Base-by-base conservation (phyloP, 257 asterid genomes). In the Petunia axillaris region DNA sequence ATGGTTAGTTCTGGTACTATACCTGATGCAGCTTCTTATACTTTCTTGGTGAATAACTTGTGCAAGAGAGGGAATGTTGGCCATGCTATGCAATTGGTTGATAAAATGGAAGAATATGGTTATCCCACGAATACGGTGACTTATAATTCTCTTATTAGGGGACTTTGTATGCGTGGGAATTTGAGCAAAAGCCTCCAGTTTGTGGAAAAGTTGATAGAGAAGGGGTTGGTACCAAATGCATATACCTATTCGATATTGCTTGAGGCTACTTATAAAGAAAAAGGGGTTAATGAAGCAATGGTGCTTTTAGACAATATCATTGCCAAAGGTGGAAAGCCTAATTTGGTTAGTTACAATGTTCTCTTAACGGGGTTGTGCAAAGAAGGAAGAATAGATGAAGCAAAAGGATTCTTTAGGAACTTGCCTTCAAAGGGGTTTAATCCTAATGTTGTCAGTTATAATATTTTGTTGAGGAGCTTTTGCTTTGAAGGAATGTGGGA, bases 61-160 rank as follows among this genome's bases (percentile, higher is more conserved):
- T 92, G 98, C 55, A 86, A 85, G 85, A 90, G 91, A 85, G 99
- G 99, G 11, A 92, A 91, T 70, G 94, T 95, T 35, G 99, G 99
- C 3, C 97, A 95, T 60, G 99, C 99, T 0, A 84, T 95, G 93
- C 99, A 95, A 84, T 83, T 95, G 14, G 91, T 95, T 9, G 97
- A 93, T 80, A 92, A 83, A 54, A 89, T 95, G 97, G 98, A 95
- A 88, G 96, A 91, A 83, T 85, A 15, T 53, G 98, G 99, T 0
- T 92, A 87, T 36, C 91, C 91, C 0, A 87, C 96, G 6, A 90
- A 90, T 64, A 95, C 94, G 4, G 87, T 85, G 40, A 92, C 97
- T 2, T 92, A 90, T 53, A 95, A 95, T 76, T 86, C 96, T 25
- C 90, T 95, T 16, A 90, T 93, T 54, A 89, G 93, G 65, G 98